Evolutionary conservation across 192 early-diverging fungal species (phyloP).

Genomic region (Phycomyces nitens): DNA sequence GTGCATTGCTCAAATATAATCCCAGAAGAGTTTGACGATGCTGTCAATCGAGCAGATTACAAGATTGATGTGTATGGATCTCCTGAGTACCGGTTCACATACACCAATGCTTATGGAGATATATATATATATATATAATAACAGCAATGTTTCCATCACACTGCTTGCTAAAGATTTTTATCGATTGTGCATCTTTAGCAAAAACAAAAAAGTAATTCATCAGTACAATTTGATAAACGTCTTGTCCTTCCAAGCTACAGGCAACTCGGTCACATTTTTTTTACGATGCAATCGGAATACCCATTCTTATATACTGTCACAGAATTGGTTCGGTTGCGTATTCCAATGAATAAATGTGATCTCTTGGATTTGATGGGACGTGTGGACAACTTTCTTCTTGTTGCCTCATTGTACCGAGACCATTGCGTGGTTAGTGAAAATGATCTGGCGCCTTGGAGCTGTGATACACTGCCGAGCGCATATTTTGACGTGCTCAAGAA

Average conservation of each 20-base stretch:
- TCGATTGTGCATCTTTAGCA: conserved; percentile 13
- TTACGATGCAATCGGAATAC: not conserved
- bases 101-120: conserved; percentile 17
- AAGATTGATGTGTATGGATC: conserved; percentile 16
- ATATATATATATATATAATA: conserved; percentile 3
- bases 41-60: conserved; percentile 15
- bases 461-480: conserved; percentile 4
- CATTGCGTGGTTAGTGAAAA: conserved; percentile 11
- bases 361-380: conserved; percentile 9
- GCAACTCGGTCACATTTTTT: conserved; percentile 13
- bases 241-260: conserved; percentile 12
- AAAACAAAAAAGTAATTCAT: conserved; percentile 12
- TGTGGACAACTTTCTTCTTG: conserved; percentile 8
- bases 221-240: conserved; percentile 11
- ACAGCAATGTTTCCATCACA: not conserved
- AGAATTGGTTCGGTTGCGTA: conserved; percentile 10
- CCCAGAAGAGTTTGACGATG: conserved; percentile 8
- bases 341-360: conserved; percentile 10
- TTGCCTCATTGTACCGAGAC: conserved; percentile 13
- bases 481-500: conserved; percentile 1
- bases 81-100: conserved; percentile 6
- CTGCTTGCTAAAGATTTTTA: conserved; percentile 19
- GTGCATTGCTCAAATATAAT: conserved; percentile 15
- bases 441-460: conserved; percentile 6
- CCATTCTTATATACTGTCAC: conserved; percentile 10